These are phyloP conservation scores for Aspergillus awamori DNA, from an alignment of 2,329 filamentous ascomycete species.

Conservation along the genomic window DNA sequence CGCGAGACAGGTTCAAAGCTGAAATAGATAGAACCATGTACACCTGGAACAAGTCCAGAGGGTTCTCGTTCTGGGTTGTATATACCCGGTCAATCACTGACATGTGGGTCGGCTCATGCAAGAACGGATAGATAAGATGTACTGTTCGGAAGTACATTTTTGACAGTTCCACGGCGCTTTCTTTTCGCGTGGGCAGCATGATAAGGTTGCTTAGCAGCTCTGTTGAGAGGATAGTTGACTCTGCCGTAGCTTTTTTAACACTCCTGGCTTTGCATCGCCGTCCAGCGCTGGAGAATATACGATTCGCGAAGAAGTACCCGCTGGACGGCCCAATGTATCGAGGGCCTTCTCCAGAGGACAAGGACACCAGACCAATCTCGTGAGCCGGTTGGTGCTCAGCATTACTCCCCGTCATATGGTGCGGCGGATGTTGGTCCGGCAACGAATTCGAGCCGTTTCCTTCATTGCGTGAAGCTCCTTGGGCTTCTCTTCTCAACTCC, in stretches of 20 bases:
- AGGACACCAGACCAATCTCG: constrained; percentile 57
- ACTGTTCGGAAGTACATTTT: constrained; percentile 54
- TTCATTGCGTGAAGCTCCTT: neutral
- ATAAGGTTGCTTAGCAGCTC: constrained; percentile 33
- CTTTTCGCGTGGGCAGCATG: constrained; percentile 34
- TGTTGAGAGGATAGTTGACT: constrained; percentile 26
- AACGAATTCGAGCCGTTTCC: neutral
- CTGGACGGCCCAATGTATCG: constrained; percentile 61
- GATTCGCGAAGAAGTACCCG: constrained; percentile 56
- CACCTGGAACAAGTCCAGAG: constrained; percentile 50
- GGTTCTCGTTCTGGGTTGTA: constrained; percentile 24
- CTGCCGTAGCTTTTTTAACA: constrained; percentile 8
- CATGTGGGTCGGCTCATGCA: constrained; percentile 51
- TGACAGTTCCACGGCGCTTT: constrained; percentile 47
- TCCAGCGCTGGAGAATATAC: constrained; percentile 49
- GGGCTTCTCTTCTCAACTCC: neutral
- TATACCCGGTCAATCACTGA: constrained; percentile 42
- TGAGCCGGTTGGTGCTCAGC: constrained; percentile 40
- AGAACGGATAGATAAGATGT: constrained; percentile 54
- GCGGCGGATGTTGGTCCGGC: neutral
- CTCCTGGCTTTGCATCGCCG: constrained; percentile 21
- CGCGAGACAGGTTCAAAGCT: constrained; percentile 50
- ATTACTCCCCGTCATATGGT: neutral
- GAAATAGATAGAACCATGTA: constrained; percentile 59
- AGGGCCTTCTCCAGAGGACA: constrained; percentile 51